These are phyloP conservation scores for Beverwykella pulmonaria DNA, from an alignment of 495 filamentous ascomycete genomes.

Conservation along the genomic window DNA sequence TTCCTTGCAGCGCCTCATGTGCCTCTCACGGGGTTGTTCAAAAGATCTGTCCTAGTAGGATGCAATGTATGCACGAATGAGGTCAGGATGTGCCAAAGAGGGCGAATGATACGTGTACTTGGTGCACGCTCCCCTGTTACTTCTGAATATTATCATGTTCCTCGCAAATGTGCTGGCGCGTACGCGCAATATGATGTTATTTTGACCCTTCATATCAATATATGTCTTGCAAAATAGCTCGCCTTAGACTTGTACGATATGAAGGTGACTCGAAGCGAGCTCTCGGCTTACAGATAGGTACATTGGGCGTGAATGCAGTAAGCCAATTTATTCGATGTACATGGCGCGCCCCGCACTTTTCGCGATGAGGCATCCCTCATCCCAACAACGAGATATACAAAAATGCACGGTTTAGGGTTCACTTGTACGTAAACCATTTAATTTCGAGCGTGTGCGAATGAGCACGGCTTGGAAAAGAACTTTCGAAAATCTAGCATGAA, in stretches of 20 bases:
- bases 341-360: not conserved
- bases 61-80: not conserved
- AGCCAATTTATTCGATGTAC: slow-evolving; percentile 5
- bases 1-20: too few relatives aligned
- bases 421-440: not conserved
- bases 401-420: too few relatives aligned
- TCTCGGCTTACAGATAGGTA: not conserved
- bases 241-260: not conserved
- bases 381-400: not conserved
- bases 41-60: not conserved
- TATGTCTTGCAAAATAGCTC: not conserved
- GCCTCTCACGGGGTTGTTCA: not conserved
- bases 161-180: too few relatives aligned
- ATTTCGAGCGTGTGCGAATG: too few relatives aligned
- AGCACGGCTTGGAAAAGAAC: too few relatives aligned
- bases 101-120: not conserved
- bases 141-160: too few relatives aligned
- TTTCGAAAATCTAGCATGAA: not conserved
- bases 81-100: not conserved
- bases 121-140: too few relatives aligned
- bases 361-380: not conserved
- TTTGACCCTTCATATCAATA: too few relatives aligned
- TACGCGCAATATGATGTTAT: too few relatives aligned
- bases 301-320: not conserved
- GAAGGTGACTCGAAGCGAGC: not conserved